A percentile compares a stretch with the other conserved stretches of the same genome.
Conservation (phyloP, 2,329 filamentous ascomycete species). For the Cytospora chrysosperma region DNA sequence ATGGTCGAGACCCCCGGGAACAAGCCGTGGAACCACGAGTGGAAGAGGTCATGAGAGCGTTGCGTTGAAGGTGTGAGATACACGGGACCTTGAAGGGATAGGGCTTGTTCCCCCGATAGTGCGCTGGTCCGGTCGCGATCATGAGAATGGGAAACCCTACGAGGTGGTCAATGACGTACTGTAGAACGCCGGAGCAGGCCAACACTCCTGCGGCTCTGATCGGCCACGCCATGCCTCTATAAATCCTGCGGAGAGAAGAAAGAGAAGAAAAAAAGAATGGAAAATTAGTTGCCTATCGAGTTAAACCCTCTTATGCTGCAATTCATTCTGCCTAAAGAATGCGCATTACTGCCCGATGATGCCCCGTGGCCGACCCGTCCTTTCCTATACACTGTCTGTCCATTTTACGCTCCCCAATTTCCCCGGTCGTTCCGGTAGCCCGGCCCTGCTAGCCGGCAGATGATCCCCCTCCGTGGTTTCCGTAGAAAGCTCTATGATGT, state of each 20-base stretch:
- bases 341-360: conserved; percentile 6
- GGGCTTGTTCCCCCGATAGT: background rate
- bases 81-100: background rate
- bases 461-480: background rate
- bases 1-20: conserved; percentile 80
- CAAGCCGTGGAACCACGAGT: conserved; percentile 89
- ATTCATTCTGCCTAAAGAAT: conserved; percentile 21
- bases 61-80: background rate
- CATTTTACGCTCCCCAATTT: conserved; percentile 9
- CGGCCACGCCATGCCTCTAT: background rate
- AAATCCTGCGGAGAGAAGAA: background rate
- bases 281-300: conserved; percentile 25
- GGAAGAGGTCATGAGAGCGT: conserved; percentile 61
- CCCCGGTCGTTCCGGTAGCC: background rate
- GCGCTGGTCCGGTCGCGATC: background rate
- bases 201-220: background rate
- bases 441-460: conserved; percentile 1
- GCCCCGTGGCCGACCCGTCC: conserved; percentile 8
- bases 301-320: conserved; percentile 24
- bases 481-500: conserved; percentile 3
- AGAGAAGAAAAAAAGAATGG: conserved; percentile 25
- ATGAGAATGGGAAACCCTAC: no score
- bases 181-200: background rate
- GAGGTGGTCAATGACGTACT: no score
- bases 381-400: background rate